These are phyloP conservation scores for Misopates orontium DNA, from an alignment of 257 asterid genomes.

Conservation along the genomic window DNA sequence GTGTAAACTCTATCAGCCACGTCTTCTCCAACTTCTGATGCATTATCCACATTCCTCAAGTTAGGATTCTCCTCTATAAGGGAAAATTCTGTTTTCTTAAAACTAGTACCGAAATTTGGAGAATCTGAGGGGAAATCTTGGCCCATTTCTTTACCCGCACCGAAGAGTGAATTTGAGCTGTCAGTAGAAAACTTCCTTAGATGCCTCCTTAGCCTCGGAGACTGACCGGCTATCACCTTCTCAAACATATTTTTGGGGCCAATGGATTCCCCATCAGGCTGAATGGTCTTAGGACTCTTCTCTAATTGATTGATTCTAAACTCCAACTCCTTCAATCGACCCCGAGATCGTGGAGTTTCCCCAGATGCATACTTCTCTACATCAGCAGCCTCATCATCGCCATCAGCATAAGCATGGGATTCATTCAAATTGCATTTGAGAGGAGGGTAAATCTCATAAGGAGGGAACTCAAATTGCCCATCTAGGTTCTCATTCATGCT, in stretches of 20 bases:
- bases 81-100: slow-evolving; percentile 51
- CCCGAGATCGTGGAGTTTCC: slow-evolving; percentile 61
- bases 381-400: slow-evolving; percentile 57
- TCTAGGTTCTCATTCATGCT: slow-evolving; percentile 49
- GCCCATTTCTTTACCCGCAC: slow-evolving; percentile 45
- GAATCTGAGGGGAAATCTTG: slow-evolving; percentile 52
- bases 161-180: slow-evolving; percentile 45
- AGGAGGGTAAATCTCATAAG: slow-evolving; percentile 68
- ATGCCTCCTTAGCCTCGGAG: slow-evolving; percentile 67
- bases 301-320: slow-evolving; percentile 75
- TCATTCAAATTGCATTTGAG: slow-evolving; percentile 65
- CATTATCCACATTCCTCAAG: slow-evolving; percentile 50
- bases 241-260: slow-evolving; percentile 60
- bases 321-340: slow-evolving; percentile 74
- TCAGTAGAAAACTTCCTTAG: slow-evolving; percentile 63
- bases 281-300: slow-evolving; percentile 60
- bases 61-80: slow-evolving; percentile 51
- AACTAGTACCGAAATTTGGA: slow-evolving; percentile 53
- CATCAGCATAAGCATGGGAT: slow-evolving; percentile 43
- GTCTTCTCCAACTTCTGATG: slow-evolving; percentile 68
- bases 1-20: slow-evolving; percentile 76
- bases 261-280: slow-evolving; percentile 53
- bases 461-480: slow-evolving; percentile 48
- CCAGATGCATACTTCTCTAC: slow-evolving; percentile 76
- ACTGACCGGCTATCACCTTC: slow-evolving; percentile 71